phyloP scores from a whole-genome alignment of 1,284 basidiomycete species.

The Boletus smithii region DNA sequence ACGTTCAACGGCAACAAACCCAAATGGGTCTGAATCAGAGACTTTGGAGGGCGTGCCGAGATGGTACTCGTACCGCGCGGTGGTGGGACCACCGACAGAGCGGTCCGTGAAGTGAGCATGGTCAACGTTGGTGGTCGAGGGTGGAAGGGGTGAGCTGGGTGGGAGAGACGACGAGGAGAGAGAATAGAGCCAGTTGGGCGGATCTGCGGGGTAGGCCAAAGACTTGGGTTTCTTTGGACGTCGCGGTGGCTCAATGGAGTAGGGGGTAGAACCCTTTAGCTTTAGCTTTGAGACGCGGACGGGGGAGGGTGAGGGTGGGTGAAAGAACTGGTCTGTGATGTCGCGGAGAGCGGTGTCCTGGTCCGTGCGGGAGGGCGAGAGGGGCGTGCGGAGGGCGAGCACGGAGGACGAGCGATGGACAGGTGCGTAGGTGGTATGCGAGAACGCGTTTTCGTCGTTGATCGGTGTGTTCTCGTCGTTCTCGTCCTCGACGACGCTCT shows the following conservation, averaged over 20 bases:
- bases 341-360: constrained; percentile 28
- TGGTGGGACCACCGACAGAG: neutral
- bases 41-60: constrained; percentile 21
- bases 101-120: constrained; percentile 8
- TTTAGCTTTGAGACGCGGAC: constrained; percentile 26
- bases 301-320: constrained; percentile 33
- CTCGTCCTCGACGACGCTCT: constrained; percentile 16
- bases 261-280: constrained; percentile 9
- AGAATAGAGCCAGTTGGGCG: constrained; percentile 31
- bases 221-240: constrained; percentile 36
- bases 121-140: constrained; percentile 23
- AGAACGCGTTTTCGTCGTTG: constrained; percentile 15
- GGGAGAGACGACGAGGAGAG: constrained; percentile 31
- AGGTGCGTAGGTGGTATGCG: constrained; percentile 4
- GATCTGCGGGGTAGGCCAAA: constrained; percentile 30
- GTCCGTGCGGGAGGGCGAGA: constrained; percentile 17
- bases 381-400: constrained; percentile 21
- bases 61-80: constrained; percentile 18
- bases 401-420: constrained; percentile 17
- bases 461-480: constrained; percentile 28
- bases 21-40: constrained; percentile 43
- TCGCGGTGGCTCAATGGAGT: constrained; percentile 27
- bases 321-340: constrained; percentile 35
- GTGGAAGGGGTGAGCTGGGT: constrained; percentile 32
- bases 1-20: constrained; percentile 41